Percentiles rank a stretch among this genome's conserved stretches.
Evolutionary conservation across 495 filamentous ascomycete species (phyloP).

Genomic region (Bathelium albidoporum): DNA sequence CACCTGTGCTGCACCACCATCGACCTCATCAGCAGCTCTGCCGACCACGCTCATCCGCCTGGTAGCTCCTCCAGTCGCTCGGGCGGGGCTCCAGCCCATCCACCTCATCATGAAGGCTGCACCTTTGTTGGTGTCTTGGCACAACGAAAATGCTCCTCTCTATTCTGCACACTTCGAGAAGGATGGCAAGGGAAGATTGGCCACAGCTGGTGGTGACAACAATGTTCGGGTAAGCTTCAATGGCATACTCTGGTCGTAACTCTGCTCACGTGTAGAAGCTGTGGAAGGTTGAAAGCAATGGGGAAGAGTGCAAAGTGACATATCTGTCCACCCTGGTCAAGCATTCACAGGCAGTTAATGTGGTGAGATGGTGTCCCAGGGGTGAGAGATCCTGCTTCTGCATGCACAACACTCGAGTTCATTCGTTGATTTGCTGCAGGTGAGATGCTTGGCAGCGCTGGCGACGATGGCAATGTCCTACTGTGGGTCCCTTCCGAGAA

Average conservation of each 20-base stretch:
- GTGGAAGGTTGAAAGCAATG: slow-evolving; percentile 79
- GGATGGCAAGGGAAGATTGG: slow-evolving; percentile 82
- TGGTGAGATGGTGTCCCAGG: slow-evolving; percentile 88
- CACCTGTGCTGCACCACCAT: not conserved
- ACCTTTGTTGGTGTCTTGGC: slow-evolving; percentile 89
- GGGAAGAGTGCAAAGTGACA: slow-evolving; percentile 77
- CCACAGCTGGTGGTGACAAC: slow-evolving; percentile 92
- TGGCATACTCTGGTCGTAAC: slow-evolving; percentile 7
- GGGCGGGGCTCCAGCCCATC: not conserved
- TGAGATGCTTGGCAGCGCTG: slow-evolving; percentile 86
- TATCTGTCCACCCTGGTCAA: slow-evolving; percentile 86
- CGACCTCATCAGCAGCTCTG: not conserved
- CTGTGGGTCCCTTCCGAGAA: slow-evolving; percentile 87
- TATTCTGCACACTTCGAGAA: slow-evolving; percentile 95
- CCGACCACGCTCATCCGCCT: not conserved
- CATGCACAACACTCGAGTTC: slow-evolving; percentile 10
- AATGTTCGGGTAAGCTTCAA: slow-evolving; percentile 71
- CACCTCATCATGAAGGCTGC: slow-evolving; percentile 69
- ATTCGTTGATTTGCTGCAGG: slow-evolving; percentile 42
- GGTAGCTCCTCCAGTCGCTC: not conserved
- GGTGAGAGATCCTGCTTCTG: slow-evolving; percentile 39
- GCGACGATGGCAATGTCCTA: slow-evolving; percentile 93
- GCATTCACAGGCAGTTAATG: slow-evolving; percentile 96
- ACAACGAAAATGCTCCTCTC: slow-evolving; percentile 86
- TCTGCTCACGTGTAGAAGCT: slow-evolving; percentile 43